Evolutionary conservation across 805 yeast species (phyloP), one percentile per base, ranked within the genome.

Genomic region (Jamesozyma piceae): DNA sequence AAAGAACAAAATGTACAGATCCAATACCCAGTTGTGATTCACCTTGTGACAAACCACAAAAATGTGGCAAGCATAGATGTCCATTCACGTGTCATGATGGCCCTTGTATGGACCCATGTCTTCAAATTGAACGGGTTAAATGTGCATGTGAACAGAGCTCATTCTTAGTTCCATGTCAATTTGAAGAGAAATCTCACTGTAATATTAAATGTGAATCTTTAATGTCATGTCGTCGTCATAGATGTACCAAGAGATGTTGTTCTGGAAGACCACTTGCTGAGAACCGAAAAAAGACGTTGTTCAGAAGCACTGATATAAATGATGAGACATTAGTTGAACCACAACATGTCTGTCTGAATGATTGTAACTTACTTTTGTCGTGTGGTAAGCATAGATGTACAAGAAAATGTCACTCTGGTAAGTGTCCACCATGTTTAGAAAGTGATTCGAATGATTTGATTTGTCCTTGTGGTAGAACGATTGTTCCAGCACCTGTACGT

Each of bases 401-500:
- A 36, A 74, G 78, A 49, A 72, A 78, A 20, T 86, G 95, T 52
- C 95, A 86, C 60, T 65, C 75, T 13, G 95, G 95, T 0, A 73
- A 82, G 2, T 86, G 95, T 62, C 74, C 78, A 3, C 82, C 88
- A 11, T 86, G 95, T 58, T 58, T 83, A 38, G 94, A 85, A 54
- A 80, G 90, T 4, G 73, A 82, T n/a, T 75, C 79, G 33, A 86
- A 83, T 17, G 95, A 86, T 57, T 65, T 83, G 50, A 74, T 77
- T 2, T 86, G 95, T 55, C 73, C 80, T 38, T 86, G 95, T 66
- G 95, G 95, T 2, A 69, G 72, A 48, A 86, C 95, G 0, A 72
- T 82, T 3, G 69, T 86, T 5, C 72, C 71, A 18, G 95, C 95
- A 0, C 95, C 95, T 0, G 86, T 85, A 9, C 66, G 95, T 49